Percentiles rank a stretch among this genome's conserved stretches.
Evolutionary conservation across 495 filamentous ascomycete species (phyloP).

Genomic region (Friedmanniomyces simplex): DNA sequence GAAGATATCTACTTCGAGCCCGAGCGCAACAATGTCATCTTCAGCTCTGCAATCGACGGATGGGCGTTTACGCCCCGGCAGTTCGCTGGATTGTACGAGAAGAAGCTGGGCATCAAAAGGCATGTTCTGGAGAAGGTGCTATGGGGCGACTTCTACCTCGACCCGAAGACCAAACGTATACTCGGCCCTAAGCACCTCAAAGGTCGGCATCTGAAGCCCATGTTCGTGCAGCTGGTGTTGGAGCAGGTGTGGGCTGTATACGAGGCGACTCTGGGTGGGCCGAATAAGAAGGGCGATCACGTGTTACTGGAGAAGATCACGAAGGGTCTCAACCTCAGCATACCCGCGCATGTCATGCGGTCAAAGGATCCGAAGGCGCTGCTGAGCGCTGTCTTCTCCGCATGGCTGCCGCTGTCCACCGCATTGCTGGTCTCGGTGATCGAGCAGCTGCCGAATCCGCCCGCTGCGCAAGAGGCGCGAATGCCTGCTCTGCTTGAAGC

Average conservation of each 20-base stretch:
- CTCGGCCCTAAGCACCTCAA: constrained; percentile 87
- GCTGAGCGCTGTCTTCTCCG: constrained; percentile 72
- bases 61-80: constrained; percentile 97
- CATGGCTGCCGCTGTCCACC: constrained; percentile 90
- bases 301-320: constrained; percentile 85
- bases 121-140: constrained; percentile 85
- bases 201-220: constrained; percentile 79
- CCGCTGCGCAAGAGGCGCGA: constrained; percentile 68
- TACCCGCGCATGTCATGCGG: constrained; percentile 73
- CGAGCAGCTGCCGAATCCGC: constrained; percentile 83
- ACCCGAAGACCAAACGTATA: constrained; percentile 93
- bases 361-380: constrained; percentile 75
- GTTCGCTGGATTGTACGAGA: constrained; percentile 89
- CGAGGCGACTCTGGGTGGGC: constrained; percentile 72
- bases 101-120: constrained; percentile 91
- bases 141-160: constrained; percentile 95
- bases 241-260: constrained; percentile 98
- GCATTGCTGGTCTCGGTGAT: constrained; percentile 86
- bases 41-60: constrained; percentile 91
- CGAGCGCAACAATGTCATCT: constrained; percentile 98
- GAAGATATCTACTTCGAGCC: constrained; percentile 97
- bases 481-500: constrained; percentile 66
- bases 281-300: constrained; percentile 74
- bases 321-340: constrained; percentile 73
- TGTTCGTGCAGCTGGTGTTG: constrained; percentile 95